A percentile compares a stretch with the other conserved stretches of the same genome.
Conservation (phyloP, 345 rosid genomes). For the Draba incana region DNA sequence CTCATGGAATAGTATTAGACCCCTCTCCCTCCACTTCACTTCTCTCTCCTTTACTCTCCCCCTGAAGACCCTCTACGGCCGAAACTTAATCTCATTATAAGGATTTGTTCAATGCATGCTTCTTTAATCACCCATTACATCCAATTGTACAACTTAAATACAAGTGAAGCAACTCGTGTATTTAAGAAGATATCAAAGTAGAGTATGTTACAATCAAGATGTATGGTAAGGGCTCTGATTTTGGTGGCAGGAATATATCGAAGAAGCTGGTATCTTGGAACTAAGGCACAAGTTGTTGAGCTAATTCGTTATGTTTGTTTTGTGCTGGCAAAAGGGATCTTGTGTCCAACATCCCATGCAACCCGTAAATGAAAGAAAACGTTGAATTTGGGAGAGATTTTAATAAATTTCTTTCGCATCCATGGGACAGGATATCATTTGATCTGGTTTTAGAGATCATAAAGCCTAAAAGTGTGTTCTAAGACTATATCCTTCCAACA, state of each 20-base stretch:
- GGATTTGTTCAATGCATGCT: background rate
- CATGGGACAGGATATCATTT: too few species aligned
- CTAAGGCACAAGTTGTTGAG: constrained; percentile 61
- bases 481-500: too few species aligned
- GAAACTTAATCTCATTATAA: constrained; percentile 31
- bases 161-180: background rate
- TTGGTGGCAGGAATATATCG: constrained; percentile 48
- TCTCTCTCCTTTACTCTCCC: constrained; percentile 15
- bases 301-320: constrained; percentile 22
- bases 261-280: constrained; percentile 51
- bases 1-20: too few species aligned
- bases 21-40: constrained; percentile 5
- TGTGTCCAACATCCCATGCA: too few species aligned
- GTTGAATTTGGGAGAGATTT: too few species aligned
- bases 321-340: too few species aligned
- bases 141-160: background rate
- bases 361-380: too few species aligned
- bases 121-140: background rate
- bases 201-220: background rate
- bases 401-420: too few species aligned
- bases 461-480: too few species aligned
- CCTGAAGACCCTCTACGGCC: constrained; percentile 34
- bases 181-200: too few species aligned
- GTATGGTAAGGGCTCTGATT: background rate
- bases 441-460: too few species aligned